Evolutionary conservation across 2,329 filamentous ascomycete species (phyloP), one percentile per base, ranked within the genome.

Genomic region (Amphichorda felina): DNA sequence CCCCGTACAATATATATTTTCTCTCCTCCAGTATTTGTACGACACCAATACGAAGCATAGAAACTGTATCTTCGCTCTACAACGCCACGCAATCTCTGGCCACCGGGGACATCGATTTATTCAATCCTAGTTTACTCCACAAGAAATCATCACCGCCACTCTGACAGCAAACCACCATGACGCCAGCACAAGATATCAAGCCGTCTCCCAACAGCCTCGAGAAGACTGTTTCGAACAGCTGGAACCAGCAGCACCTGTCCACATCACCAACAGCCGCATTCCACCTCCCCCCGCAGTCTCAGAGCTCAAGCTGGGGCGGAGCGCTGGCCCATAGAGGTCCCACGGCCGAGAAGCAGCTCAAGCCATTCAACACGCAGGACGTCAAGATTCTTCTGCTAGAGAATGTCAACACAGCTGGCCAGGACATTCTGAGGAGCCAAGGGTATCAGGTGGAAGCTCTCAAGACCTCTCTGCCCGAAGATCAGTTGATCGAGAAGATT

Each of bases 401-500:
- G 58, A 98, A 96, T 61, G 84, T 98, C 53, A 98, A 98, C 57
- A 68, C 85, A 60, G 85, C 86, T 17, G 91, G 91, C 11, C 75
- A 78, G 49, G 79, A 93, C 32, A 88, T 95, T 38, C 68, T 98
- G 39, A 75, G 64, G 39, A 69, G 66, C 38, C 88, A 98, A 61
- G 91, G 91, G 40, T 98, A 98, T 59, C 91, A 98, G 61, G 91
- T 98, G 24, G 91, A 98, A 62, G 75, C 78, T 34, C 64, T 89
- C 45, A 98, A 95, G 68, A 79, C 76, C 43, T 94, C 88, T 24
- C 65, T 98, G 38, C 80, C 86, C 0, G 91, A 98, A 56, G 86
- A 91, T 48, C 72, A 96, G 63, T 74, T 98, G 49, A 94, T 98
- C 55, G 81, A 94, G 65, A 98, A 94, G 72, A 98, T 98, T 54